Percentiles rank a stretch among this genome's conserved stretches.
Conservation (phyloP, 768 basidiomycete species). For the Rhizopogon rudus region DNA sequence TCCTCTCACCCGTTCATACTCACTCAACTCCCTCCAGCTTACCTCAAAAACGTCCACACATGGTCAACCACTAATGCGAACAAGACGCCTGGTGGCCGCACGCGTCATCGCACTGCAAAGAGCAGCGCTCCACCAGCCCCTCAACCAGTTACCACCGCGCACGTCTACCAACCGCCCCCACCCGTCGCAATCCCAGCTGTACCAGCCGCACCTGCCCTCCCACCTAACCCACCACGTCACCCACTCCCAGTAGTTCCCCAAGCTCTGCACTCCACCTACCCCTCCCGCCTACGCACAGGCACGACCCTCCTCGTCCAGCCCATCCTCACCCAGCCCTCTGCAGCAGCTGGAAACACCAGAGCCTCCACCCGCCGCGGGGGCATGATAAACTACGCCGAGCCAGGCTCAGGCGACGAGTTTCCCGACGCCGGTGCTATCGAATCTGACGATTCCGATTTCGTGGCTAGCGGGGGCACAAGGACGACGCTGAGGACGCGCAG, state of each 20-base stretch:
- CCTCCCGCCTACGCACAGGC: conserved; percentile 88
- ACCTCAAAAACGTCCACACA: conserved; percentile 64
- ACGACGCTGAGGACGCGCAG: conserved; percentile 46
- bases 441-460: conserved; percentile 80
- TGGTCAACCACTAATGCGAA: conserved; percentile 63
- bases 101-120: conserved; percentile 30
- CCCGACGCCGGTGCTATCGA: conserved; percentile 80
- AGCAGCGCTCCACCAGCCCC: conserved; percentile 35
- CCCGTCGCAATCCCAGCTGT: conserved; percentile 21
- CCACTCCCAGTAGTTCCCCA: conserved; percentile 62
- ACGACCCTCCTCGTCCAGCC: conserved; percentile 90
- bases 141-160: conserved; percentile 30
- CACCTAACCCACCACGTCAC: conserved; percentile 47
- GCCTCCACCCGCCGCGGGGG: conserved; percentile 55
- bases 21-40: conserved; percentile 31
- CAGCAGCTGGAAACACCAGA: conserved; percentile 31
- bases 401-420: conserved; percentile 77
- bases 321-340: conserved; percentile 42
- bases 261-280: conserved; percentile 76
- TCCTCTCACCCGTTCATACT: background rate
- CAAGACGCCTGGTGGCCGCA: conserved; percentile 34
- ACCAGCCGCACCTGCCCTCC: conserved; percentile 23
- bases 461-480: conserved; percentile 59
- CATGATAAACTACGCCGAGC: conserved; percentile 84
- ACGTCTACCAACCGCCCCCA: conserved; percentile 32